These are phyloP conservation scores for Coniochaeta prunicola DNA, from an alignment of 2,329 filamentous ascomycete species.

Conservation along the genomic window DNA sequence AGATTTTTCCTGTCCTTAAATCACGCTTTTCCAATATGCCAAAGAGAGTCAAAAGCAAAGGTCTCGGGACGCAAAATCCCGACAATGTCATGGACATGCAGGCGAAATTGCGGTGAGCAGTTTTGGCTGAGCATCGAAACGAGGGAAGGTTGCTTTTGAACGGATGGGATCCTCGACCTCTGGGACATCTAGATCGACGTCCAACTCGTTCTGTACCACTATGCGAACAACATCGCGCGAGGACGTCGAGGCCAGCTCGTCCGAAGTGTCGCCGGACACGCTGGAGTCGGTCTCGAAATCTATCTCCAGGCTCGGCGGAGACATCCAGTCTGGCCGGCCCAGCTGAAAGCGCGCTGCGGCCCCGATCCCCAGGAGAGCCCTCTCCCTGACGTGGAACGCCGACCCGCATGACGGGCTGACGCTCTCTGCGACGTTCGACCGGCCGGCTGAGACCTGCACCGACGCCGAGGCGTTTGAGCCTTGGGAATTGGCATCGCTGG, in stretches of 20 bases:
- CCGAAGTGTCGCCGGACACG: neutral
- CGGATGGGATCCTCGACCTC: constrained; percentile 6
- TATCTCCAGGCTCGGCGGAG: neutral
- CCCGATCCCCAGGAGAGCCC: neutral
- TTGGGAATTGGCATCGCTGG: neutral
- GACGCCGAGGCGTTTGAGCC: neutral
- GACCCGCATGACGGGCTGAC: neutral
- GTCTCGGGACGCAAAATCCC: neutral
- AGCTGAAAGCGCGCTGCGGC: neutral
- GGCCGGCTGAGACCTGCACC: neutral
- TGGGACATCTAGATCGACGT: neutral
- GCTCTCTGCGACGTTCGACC: neutral
- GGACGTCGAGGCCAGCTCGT: neutral
- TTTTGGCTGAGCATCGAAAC: neutral
- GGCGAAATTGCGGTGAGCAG: neutral
- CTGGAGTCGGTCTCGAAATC: neutral
- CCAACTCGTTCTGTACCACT: neutral
- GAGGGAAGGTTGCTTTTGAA: constrained; percentile 3
- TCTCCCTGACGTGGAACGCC: neutral
- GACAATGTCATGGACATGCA: neutral
- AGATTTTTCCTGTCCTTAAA: neutral
- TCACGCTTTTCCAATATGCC: neutral
- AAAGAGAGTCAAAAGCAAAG: neutral
- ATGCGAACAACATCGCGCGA: constrained; percentile 1
- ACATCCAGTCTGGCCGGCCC: neutral